Base-by-base conservation (phyloP, 306 rosid species). In the Phaseolus lunatus region DNA sequence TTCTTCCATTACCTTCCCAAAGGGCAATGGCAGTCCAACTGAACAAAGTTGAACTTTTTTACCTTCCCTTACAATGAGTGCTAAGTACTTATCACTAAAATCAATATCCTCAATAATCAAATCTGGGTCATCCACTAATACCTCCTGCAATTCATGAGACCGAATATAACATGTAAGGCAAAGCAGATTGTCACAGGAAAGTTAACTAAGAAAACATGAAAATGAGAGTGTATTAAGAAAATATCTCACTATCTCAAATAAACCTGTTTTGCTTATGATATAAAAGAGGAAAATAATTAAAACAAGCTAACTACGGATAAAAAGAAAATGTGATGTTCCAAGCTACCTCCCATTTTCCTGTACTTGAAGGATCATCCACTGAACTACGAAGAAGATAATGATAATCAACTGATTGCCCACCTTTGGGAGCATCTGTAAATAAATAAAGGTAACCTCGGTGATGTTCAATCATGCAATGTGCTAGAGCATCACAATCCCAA, bases 281-380 rank as follows among this genome's bases (percentile, higher is more conserved):
- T 39, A 26, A 33, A 66, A 31, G 41, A 66, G 67, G 19, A 50
- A 45, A 8, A 79, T 39, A 67, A 56, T 12, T 18, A 18, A 63
- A 73, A 62, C n/a, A 67, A 27, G 31, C 22, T 13, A 67, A 56
- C 54, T 6, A 23, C 31, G 4, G 59, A 16, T 45, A 14, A 7
- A 22, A 70, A 15, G 23, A 31, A 27, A 22, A 39, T 35, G 48
- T 33, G n/a, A 44, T 31, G 62, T 49, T 80, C 54, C 56, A 78
- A 84, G 87, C 57, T 70, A 92, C 98, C 97, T 96, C 98, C 99
- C 97, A 95, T 82, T 76, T 80, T 83, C 96, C 88, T 64, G 91
- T 82, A 87, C 71, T 80, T 61, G 81, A 84, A 71, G 82, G 43
- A 81, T 85, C 84, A 76, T 86, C 85, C 65, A 80, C 79, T 16